Conservation (phyloP, 352 stramenopile species). For the Globisporangium megalacanthum region DNA sequence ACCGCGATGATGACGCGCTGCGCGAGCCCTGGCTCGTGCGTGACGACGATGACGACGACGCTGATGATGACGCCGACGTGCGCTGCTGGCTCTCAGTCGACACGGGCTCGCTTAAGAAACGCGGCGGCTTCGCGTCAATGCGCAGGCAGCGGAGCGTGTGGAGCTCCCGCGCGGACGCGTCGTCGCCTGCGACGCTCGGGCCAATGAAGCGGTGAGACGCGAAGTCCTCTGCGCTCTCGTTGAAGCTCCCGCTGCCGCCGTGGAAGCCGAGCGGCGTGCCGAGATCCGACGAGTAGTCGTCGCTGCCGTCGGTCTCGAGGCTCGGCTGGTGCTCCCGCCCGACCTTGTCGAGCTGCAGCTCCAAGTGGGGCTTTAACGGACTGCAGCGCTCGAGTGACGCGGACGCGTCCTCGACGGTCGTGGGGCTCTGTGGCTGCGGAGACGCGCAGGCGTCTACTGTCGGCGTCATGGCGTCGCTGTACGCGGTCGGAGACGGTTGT, state of each 20-base stretch:
- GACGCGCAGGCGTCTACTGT: no score
- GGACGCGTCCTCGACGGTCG: no score
- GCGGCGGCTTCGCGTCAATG: constrained; percentile 61
- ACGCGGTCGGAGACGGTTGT: no score
- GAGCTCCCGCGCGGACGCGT: constrained; percentile 32
- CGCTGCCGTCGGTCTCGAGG: constrained; percentile 12
- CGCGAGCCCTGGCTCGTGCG: constrained; percentile 21
- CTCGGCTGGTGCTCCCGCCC: constrained; percentile 4
- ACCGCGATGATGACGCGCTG: constrained; percentile 20
- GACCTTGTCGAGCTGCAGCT: constrained; percentile 8
- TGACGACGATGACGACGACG: no score
- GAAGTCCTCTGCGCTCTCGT: constrained; percentile 41
- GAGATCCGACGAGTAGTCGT: constrained; percentile 30
- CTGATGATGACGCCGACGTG: no score
- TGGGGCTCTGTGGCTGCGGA: no score
- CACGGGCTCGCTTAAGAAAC: constrained; percentile 50
- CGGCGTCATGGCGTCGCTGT: no score
- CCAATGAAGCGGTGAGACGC: constrained; percentile 62
- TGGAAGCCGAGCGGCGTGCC: constrained; percentile 52
- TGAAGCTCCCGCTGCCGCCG: constrained; percentile 41
- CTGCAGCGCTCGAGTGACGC: constrained; percentile 2
- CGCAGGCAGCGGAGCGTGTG: constrained; percentile 53
- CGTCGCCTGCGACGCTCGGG: constrained; percentile 37
- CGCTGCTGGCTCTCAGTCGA: constrained; percentile 14
- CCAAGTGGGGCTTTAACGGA: not conserved